Percentiles rank a stretch among this genome's conserved stretches.
Evolutionary conservation across 1,284 basidiomycete genomes (phyloP).

Genomic region (Cryptococcus hybrid): DNA sequence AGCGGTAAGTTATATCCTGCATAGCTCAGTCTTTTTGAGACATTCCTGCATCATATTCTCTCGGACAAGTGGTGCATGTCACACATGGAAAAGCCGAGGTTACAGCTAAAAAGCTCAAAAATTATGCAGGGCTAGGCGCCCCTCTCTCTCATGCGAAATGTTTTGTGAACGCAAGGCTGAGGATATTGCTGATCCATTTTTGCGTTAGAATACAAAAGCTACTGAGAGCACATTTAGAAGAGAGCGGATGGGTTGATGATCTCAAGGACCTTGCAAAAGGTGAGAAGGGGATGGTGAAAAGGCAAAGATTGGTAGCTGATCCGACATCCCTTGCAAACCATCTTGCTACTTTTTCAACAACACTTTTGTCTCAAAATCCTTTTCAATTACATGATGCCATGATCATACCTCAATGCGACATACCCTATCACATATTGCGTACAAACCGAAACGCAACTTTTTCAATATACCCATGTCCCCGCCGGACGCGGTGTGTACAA

Average conservation of each 20-base stretch:
- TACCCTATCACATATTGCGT: not conserved
- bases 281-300: conserved; percentile 11
- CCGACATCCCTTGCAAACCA: not conserved
- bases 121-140: too few species aligned
- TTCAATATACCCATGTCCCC: too few species aligned
- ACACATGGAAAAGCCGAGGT: too few species aligned
- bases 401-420: too few species aligned
- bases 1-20: not conserved
- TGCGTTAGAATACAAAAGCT: conserved; percentile 32
- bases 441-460: not conserved
- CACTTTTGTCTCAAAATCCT: too few species aligned
- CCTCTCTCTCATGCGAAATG: too few species aligned
- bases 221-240: conserved; percentile 30
- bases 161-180: not conserved
- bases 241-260: conserved; percentile 44
- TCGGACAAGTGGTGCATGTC: too few species aligned
- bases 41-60: too few species aligned
- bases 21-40: too few species aligned
- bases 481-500: not conserved
- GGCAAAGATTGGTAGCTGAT: not conserved
- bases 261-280: conserved; percentile 46
- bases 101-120: too few species aligned
- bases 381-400: too few species aligned
- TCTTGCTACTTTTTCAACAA: too few species aligned
- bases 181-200: not conserved